phyloP scores from a whole-genome alignment of 768 basidiomycete genomes.

The Phaeotremella fagi region DNA sequence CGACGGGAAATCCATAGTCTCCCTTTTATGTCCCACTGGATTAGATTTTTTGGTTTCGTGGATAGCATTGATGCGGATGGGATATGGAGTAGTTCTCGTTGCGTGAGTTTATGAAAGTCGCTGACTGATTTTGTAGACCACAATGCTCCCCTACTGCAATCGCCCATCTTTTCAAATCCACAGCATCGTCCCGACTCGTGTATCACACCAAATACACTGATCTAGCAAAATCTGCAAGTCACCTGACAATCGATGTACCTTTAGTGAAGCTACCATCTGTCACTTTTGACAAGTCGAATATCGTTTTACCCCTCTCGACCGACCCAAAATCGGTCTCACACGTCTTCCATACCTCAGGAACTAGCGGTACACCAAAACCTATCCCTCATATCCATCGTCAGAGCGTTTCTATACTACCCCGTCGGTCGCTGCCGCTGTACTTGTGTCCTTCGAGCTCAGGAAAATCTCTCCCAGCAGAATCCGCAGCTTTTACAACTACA shows the following conservation, averaged over 20 bases:
- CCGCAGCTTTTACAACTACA: constrained; percentile 52
- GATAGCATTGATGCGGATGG: constrained; percentile 41
- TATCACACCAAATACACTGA: constrained; percentile 49
- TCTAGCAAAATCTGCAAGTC: constrained; percentile 45
- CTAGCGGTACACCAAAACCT: constrained; percentile 55
- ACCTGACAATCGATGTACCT: constrained; percentile 19
- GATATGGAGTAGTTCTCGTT: constrained; percentile 37
- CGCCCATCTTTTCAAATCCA: constrained; percentile 51
- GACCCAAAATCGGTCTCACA: constrained; percentile 34
- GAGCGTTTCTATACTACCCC: constrained; percentile 41
- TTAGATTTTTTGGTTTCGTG: constrained; percentile 40
- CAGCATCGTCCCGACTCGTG: constrained; percentile 50
- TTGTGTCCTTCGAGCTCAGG: constrained; percentile 36
- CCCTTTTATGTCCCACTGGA: constrained; percentile 37
- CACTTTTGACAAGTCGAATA: constrained; percentile 12
- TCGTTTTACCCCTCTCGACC: background rate
- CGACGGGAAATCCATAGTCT: constrained; percentile 2
- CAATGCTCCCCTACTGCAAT: constrained; percentile 52
- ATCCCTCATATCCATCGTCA: constrained; percentile 49
- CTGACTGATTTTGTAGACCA: constrained; percentile 17
- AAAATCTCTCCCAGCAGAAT: constrained; percentile 47
- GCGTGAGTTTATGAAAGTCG: too few species aligned
- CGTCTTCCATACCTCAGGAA: constrained; percentile 53
- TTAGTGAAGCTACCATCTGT: too few species aligned
- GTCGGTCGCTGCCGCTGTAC: constrained; percentile 27